Base-by-base conservation (phyloP, 768 basidiomycete species). In the Phallus indusiatus region DNA sequence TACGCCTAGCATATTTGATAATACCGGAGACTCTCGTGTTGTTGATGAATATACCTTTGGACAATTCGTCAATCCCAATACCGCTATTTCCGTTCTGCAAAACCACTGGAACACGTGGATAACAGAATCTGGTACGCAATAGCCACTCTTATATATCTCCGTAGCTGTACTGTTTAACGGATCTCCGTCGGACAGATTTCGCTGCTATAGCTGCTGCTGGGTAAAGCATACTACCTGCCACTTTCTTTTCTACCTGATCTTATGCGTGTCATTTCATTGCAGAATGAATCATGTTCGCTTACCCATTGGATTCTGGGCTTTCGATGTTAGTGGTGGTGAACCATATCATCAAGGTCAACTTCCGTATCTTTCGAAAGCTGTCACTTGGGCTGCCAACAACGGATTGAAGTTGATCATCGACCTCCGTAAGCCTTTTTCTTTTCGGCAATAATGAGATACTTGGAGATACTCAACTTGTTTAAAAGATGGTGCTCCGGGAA, bases 241-340 rank as follows among this genome's bases (percentile, higher is more conserved):
- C n/a, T n/a, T n/a, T 47, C 10, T 24, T 55, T 55, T 24, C 48
- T 59, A 20, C 60, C 20, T 55, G 49, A 24, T 34, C n/a, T 55
- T 28, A 61, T 22, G 11, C 20, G 17, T 36, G n/a, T n/a, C n/a
- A n/a, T n/a, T 22, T 53, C 56, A 53, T 62, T 54, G n/a, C 66
- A 88, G 88, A 14, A 73, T 91, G 56, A 92, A 90, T 67, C 88
- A 90, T 69, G 85, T 92, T 58, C 82, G 90, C 50, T 67, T 92
- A 42, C 90, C 90, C 16, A 88, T 94, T 48, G 93, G 91, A 12
- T 95, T n/a, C 69, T 94, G 90, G 90, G 90, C 88, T 1, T 91
- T 85, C 65, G 90, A 94, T 60, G 82, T 91, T 37, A 78, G 80
- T 20, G 75, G 76, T 11, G 88, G 88, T 5, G 86, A 92, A 65